A percentile compares a stretch with the other conserved stretches of the same genome.
phyloP scores from a whole-genome alignment of 148 eudicot genomes.

The Amaranthus hypochondriacus region DNA sequence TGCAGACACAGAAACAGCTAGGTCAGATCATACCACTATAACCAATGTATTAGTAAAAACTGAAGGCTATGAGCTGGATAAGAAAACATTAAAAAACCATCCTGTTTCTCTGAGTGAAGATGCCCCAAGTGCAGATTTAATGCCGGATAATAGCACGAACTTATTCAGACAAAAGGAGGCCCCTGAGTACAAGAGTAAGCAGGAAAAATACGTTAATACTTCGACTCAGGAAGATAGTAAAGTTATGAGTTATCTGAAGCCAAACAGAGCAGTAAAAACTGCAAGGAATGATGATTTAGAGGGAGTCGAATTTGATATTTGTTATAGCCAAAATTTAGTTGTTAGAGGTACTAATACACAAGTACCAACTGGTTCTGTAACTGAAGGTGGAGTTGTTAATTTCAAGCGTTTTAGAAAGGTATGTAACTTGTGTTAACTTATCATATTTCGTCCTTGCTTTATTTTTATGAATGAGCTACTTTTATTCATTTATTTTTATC shows the following conservation, averaged over 20 bases:
- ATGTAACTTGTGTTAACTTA: neutral
- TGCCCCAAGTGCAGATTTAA: constrained; percentile 15
- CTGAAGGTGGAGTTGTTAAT: constrained; percentile 40
- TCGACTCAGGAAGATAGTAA: constrained; percentile 21
- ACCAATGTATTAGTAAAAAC: constrained; percentile 18
- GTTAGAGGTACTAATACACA: constrained; percentile 43
- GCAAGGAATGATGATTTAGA: constrained; percentile 45
- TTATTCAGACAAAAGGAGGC: constrained; percentile 17
- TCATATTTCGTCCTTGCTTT: neutral
- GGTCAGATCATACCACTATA: constrained; percentile 37
- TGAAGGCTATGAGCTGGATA: constrained; percentile 25
- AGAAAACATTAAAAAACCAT: constrained; percentile 9
- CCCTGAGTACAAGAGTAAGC: constrained; percentile 19
- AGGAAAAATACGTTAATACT: constrained; percentile 20
- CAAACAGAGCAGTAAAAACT: constrained; percentile 25
- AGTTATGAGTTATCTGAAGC: constrained; percentile 27
- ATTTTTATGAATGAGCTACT: too few species aligned
- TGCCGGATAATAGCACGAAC: constrained; percentile 12
- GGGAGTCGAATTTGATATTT: constrained; percentile 54
- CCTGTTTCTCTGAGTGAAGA: constrained; percentile 13
- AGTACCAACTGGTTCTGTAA: constrained; percentile 30
- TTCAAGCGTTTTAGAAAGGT: constrained; percentile 96
- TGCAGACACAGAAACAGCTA: constrained; percentile 75
- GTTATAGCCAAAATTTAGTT: constrained; percentile 70
- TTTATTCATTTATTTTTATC: neutral